Evolutionary conservation across 805 yeast species (phyloP).

Genomic region (Candida sphagnicola): DNA sequence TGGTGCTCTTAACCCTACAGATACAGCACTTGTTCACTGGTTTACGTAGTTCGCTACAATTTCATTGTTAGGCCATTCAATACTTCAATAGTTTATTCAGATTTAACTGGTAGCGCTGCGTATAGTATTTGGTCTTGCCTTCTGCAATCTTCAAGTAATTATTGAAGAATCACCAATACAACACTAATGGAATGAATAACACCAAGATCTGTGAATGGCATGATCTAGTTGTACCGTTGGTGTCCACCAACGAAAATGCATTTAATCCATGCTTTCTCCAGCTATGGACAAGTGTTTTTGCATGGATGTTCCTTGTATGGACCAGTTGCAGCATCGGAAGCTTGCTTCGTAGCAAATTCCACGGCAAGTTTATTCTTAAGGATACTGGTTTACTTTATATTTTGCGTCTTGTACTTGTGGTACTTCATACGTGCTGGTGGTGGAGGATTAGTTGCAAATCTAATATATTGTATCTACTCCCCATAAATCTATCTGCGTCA

Average conservation of each 20-base stretch:
- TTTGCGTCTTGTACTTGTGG: constrained; percentile 16
- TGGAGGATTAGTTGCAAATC: constrained; percentile 14
- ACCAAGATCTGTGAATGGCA: constrained; percentile 8
- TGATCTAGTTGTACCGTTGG: constrained; percentile 17
- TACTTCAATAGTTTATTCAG: too few relatives aligned
- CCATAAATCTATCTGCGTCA: constrained; percentile 8
- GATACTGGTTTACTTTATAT: constrained; percentile 23
- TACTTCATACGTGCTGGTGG: constrained; percentile 15
- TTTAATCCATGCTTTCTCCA: constrained; percentile 33
- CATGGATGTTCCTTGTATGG: constrained; percentile 2
- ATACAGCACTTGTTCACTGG: too few relatives aligned
- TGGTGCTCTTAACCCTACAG: too few relatives aligned
- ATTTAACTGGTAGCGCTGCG: too few relatives aligned
- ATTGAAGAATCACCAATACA: background rate
- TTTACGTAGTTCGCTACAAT: too few relatives aligned
- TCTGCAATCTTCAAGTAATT: too few relatives aligned
- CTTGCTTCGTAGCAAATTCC: constrained; percentile 1
- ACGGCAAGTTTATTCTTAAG: constrained; percentile 18
- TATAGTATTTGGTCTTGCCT: too few relatives aligned
- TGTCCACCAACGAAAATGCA: constrained; percentile 23
- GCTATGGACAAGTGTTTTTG: constrained; percentile 9
- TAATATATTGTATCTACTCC: constrained; percentile 8
- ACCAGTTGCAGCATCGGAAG: background rate
- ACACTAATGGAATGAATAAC: background rate
- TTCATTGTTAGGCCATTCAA: too few relatives aligned